A percentile compares a stretch with the other conserved stretches of the same genome.
Evolutionary conservation across 805 yeast genomes (phyloP).

Genomic region (Lachancea thermotolerans): DNA sequence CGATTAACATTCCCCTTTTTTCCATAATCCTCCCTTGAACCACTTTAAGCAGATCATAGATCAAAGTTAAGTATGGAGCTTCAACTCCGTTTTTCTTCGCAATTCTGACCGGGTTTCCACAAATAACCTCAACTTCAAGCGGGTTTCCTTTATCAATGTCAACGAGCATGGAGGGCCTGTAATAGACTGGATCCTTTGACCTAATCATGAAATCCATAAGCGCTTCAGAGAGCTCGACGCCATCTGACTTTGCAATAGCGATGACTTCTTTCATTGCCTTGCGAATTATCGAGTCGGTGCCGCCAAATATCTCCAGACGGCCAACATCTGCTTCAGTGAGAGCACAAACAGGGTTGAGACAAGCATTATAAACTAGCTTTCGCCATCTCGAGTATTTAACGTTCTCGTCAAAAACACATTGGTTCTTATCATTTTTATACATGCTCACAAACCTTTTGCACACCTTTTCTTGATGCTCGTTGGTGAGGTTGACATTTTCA

Average conservation of each 20-base stretch:
- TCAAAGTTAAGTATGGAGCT: conserved; percentile 52
- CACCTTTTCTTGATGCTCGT: conserved; percentile 22
- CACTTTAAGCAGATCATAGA: conserved; percentile 55
- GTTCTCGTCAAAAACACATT: conserved; percentile 36
- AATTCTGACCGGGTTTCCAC: conserved; percentile 54
- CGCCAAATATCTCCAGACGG: conserved; percentile 41
- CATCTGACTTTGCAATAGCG: conserved; percentile 63
- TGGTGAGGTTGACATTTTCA: conserved; percentile 33
- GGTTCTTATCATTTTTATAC: conserved; percentile 40
- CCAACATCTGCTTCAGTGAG: conserved; percentile 56
- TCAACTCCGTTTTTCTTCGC: conserved; percentile 42
- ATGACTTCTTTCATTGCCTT: conserved; percentile 68
- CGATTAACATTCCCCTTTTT: conserved; percentile 37
- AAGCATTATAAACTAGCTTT: conserved; percentile 64
- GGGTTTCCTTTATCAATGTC: conserved; percentile 60
- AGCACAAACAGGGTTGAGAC: conserved; percentile 57
- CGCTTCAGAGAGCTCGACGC: conserved; percentile 46
- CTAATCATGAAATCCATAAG: conserved; percentile 45
- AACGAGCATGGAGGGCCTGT: conserved; percentile 67
- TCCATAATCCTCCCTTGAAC: conserved; percentile 61
- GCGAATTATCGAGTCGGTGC: conserved; percentile 34
- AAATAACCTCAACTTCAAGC: conserved; percentile 63
- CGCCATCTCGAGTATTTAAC: conserved; percentile 52
- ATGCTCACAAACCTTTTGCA: conserved; percentile 40
- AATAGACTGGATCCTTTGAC: conserved; percentile 52